Conservation (phyloP, 306 rosid species). For the Trichosanthes truncata region DNA sequence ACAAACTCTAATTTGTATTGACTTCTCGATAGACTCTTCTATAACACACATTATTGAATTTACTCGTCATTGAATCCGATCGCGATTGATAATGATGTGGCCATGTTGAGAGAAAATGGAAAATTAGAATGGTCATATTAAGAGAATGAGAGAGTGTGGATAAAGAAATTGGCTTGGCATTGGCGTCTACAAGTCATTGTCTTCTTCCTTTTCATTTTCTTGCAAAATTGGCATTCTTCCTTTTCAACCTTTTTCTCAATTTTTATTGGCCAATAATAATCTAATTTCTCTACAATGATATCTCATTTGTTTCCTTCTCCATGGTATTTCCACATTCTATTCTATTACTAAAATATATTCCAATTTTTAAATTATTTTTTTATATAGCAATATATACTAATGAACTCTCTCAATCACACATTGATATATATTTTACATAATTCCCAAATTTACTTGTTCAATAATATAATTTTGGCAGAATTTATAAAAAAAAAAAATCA, state of each 20-base stretch:
- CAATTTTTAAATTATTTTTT: too few relatives aligned
- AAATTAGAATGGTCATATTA: neutral
- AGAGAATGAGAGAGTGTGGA: neutral
- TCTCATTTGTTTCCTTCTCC: neutral
- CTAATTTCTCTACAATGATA: neutral
- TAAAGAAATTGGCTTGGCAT: neutral
- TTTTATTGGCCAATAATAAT: neutral
- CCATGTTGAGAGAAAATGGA: neutral
- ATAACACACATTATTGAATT: neutral
- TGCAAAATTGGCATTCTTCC: neutral
- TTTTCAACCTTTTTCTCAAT: neutral
- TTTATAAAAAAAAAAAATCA: too few relatives aligned
- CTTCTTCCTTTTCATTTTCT: neutral
- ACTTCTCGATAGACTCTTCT: neutral
- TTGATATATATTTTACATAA: too few relatives aligned
- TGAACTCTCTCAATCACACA: neutral
- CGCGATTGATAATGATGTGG: neutral
- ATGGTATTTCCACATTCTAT: neutral
- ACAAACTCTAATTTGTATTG: neutral
- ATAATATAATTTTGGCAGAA: too few relatives aligned
- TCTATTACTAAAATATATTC: neutral
- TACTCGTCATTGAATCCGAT: neutral
- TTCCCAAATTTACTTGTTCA: too few relatives aligned
- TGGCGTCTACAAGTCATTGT: neutral
- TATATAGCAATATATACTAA: too few relatives aligned